These are phyloP conservation scores for Penicillium sp. DNA, from an alignment of 2,329 filamentous ascomycete genomes.

Conservation along the genomic window DNA sequence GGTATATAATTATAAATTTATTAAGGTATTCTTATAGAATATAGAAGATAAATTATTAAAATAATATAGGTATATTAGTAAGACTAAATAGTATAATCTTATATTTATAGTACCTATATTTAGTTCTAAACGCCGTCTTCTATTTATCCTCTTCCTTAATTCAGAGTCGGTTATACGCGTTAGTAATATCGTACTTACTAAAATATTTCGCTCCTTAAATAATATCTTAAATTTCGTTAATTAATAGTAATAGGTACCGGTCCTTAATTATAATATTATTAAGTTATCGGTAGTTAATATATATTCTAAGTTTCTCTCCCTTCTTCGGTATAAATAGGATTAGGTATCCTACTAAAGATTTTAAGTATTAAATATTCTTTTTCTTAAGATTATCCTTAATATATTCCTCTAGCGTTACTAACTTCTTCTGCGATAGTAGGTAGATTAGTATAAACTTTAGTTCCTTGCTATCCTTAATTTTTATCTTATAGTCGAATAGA, in stretches of 20 bases:
- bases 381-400: conserved; percentile 7
- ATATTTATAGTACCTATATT: too few species aligned
- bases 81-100: too few species aligned
- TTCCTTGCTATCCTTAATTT: too few species aligned
- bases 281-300: not conserved
- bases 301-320: not conserved
- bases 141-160: conserved; percentile 1
- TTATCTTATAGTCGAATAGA: too few species aligned
- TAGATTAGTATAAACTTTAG: too few species aligned
- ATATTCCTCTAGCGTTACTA: not conserved
- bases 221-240: not conserved
- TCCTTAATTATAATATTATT: not conserved
- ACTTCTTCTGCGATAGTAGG: too few species aligned
- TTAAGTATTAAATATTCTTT: not conserved
- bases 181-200: conserved; percentile 1
- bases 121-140: too few species aligned
- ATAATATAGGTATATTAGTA: too few species aligned
- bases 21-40: too few species aligned
- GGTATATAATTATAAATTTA: too few species aligned
- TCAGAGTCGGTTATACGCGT: not conserved
- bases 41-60: too few species aligned
- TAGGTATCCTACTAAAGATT: not conserved
- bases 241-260: not conserved
- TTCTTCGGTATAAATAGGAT: conserved; percentile 1
- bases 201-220: not conserved